Evolutionary conservation across 768 basidiomycete genomes (phyloP), one percentile per base, ranked within the genome.

Genomic region (Pleurotus tuoliensis): DNA sequence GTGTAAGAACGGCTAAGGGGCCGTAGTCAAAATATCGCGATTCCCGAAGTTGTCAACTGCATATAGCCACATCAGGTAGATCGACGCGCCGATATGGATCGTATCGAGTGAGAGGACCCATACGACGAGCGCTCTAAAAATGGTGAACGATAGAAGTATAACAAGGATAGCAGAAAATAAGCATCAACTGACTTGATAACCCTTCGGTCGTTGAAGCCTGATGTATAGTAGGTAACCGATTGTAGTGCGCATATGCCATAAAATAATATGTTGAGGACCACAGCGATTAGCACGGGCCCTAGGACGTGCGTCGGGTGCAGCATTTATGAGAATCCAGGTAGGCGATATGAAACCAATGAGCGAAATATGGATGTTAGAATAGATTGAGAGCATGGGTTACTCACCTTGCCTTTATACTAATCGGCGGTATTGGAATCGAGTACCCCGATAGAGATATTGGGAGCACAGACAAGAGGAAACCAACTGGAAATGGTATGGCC

Each of bases 71-170:
- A 70, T 62, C 65, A 68, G 66, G 47, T 65, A 68, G 27, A 63
- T 34, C 12, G 67, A 58, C 3, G 67, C 52, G 45, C 58, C 52
- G 8, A 65, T 65, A 25, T 70, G 69, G 47, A 68, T 65, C 0
- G 69, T 66, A 45, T 70, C 67, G 39, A 70, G 56, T 9, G 65
- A 57, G 24, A 67, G 63, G 4, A 67, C 66, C 69, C 69, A 70
- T 2, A 47, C 57, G 7, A 70, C 69, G 3, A 70, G 58, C 7
- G 59, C 27, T 48, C 69, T 68, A 22, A 11, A 4, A 53, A 4
- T 3, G 7, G 51, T 40, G 24, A 24, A 49, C 15, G 37, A 15
- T 12, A 46, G 11, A 22, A 46, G 45, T 46, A 20, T 22, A 34
- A 34, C 20, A 16, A 16, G 41, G n/a, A 13, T 6, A 25, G 7